Conservation (phyloP, 2,329 filamentous ascomycete genomes). For the Exophiala mesophila region DNA sequence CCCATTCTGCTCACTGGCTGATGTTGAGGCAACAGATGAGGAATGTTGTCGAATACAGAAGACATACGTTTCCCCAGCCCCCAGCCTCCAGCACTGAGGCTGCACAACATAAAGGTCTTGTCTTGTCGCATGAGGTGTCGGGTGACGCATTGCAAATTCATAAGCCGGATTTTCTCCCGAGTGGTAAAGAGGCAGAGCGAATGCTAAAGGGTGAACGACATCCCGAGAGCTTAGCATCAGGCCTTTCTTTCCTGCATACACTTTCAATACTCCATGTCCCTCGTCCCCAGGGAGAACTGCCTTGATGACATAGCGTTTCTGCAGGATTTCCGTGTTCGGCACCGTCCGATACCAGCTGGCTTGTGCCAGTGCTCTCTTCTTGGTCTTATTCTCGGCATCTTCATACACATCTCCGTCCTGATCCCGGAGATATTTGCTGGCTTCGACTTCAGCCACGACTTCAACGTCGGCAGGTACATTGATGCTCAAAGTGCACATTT, state of each 20-base stretch:
- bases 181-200: conserved; percentile 85
- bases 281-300: conserved; percentile 87
- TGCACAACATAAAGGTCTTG: conserved; percentile 97
- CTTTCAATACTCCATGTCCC: conserved; percentile 77
- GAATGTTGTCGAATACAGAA: conserved; percentile 94
- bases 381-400: conserved; percentile 71
- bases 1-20: conserved; percentile 17
- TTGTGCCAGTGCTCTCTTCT: conserved; percentile 82
- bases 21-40: conserved; percentile 37
- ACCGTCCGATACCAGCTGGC: conserved; percentile 78
- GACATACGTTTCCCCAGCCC: conserved; percentile 95
- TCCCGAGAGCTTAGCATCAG: conserved; percentile 97
- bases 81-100: conserved; percentile 82
- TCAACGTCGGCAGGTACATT: conserved; percentile 86
- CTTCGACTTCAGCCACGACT: conserved; percentile 86
- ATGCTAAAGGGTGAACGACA: conserved; percentile 85
- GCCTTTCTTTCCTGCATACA: conserved; percentile 90
- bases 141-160: conserved; percentile 87
- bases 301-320: conserved; percentile 91
- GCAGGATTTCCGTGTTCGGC: conserved; percentile 27
- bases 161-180: conserved; percentile 89
- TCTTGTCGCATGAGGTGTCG: conserved; percentile 93
- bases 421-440: conserved; percentile 72
- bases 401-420: conserved; percentile 89
- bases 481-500: conserved; percentile 87